A percentile compares a stretch with the other conserved stretches of the same genome.
Conservation (phyloP, 106 monocot genomes). For the Gastrodia elata region DNA sequence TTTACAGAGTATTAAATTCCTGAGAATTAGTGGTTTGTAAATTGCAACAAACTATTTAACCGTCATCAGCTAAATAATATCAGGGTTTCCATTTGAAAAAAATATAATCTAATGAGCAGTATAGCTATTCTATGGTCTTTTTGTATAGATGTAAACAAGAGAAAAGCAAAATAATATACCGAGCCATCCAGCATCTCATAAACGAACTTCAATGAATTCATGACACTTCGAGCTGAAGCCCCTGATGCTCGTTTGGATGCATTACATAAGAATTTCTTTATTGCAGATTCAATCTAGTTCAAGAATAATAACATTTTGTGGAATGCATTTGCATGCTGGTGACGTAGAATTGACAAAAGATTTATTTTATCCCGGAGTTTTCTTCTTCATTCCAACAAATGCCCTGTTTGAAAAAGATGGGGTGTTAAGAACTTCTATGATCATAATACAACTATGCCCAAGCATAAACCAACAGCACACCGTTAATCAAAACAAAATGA, state of each 20-base stretch:
- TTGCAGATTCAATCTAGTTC: background rate
- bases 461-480: background rate
- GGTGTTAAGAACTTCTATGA: background rate
- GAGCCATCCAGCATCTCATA: background rate
- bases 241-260: background rate
- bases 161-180: background rate
- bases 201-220: background rate
- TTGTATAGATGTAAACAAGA: background rate
- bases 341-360: background rate
- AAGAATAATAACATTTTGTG: background rate
- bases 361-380: background rate
- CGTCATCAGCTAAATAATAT: background rate
- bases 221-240: background rate
- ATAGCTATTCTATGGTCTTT: background rate
- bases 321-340: background rate
- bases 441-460: background rate
- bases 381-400: constrained; percentile 4
- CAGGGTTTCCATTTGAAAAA: background rate
- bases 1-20: background rate
- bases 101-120: background rate
- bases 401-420: background rate
- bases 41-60: background rate
- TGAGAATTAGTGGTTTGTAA: background rate
- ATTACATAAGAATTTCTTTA: background rate
- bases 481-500: background rate